Evolutionary conservation across 2,329 filamentous ascomycete species (phyloP), one percentile per base, ranked within the genome.

Genomic region (Trichothecium roseum): DNA sequence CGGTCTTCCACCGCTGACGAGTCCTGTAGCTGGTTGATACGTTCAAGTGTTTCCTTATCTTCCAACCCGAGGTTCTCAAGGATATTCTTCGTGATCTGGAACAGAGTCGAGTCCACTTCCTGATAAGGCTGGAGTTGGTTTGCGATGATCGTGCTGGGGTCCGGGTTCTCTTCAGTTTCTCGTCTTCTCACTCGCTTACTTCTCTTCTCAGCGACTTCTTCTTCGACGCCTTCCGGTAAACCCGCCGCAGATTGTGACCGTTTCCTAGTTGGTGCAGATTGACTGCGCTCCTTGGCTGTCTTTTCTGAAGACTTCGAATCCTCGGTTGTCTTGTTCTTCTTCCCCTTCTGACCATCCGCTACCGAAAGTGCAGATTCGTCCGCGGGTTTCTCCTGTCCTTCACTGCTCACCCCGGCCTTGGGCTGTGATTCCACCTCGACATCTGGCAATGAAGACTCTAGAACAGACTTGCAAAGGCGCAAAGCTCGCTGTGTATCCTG

Each of bases 141-240:
- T 2, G 72, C 68, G 35, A 69, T 63, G 18, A 69, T 56, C 1
- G 63, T 65, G 34, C 63, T 68, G 6, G 70, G 62, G 40, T 78
- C 73, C 12, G 68, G 52, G 1, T 57, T 53, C 33, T 76, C 74
- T 26, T 72, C 74, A 30, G 80, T 76, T 27, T 62, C 59, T 34
- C 58, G 46, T 36, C 78, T 65, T 31, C 78, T 67, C 20, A 76
- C 76, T 34, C 78, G 63, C 48, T 82, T 83, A 53, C 76, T 81
- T 38, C 77, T 63, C 47, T 79, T 81, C 36, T 72, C 69, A 9
- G 71, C 61, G 17, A 62, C 66, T 24, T 80, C 75, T 35, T 80
- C 75, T 7, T 77, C 73, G 1, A 50, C 61, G 0, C 55, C 62
- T 3, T 79, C 75, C 1, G 62, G 62, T 13, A 81, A 53, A 3